phyloP scores from a whole-genome alignment of 2,329 filamentous ascomycete species.

The Proliferodiscus dingleyae region DNA sequence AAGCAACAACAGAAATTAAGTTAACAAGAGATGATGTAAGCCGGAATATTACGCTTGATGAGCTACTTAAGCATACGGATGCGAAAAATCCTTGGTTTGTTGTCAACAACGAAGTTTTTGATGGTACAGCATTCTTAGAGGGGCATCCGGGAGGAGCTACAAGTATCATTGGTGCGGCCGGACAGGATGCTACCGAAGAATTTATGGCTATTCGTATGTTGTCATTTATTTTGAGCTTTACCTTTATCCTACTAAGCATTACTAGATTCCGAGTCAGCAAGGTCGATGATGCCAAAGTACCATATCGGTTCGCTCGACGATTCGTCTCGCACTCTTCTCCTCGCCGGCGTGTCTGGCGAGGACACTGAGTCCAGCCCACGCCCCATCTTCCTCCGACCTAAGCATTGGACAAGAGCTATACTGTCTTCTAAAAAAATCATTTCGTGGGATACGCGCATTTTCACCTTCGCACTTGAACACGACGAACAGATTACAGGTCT shows the following conservation, averaged over 20 bases:
- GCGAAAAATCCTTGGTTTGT: constrained; percentile 78
- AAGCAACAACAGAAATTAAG: constrained; percentile 59
- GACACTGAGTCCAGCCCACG: constrained; percentile 39
- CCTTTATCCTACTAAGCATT: constrained; percentile 25
- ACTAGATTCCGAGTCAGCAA: constrained; percentile 86
- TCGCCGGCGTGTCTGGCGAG: constrained; percentile 36
- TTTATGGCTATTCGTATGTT: constrained; percentile 85
- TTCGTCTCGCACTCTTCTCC: constrained; percentile 50
- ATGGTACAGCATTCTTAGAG: constrained; percentile 75
- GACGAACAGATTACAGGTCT: constrained; percentile 66
- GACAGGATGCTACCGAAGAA: constrained; percentile 77
- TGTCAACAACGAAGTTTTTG: constrained; percentile 81
- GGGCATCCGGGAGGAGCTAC: constrained; percentile 81
- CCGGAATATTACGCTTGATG: constrained; percentile 61
- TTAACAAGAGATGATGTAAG: constrained; percentile 69
- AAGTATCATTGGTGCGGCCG: constrained; percentile 79
- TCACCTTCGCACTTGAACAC: constrained; percentile 75
- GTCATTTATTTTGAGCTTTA: neutral
- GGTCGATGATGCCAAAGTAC: constrained; percentile 80
- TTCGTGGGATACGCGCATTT: constrained; percentile 75
- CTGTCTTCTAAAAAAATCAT: constrained; percentile 64
- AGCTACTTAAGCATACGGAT: constrained; percentile 63
- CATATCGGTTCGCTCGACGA: constrained; percentile 76
- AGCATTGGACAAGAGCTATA: constrained; percentile 67
- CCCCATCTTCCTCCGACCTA: constrained; percentile 64